These are phyloP conservation scores for Calonectria pteridis DNA, from an alignment of 2,329 filamentous ascomycete genomes.

Conservation along the genomic window DNA sequence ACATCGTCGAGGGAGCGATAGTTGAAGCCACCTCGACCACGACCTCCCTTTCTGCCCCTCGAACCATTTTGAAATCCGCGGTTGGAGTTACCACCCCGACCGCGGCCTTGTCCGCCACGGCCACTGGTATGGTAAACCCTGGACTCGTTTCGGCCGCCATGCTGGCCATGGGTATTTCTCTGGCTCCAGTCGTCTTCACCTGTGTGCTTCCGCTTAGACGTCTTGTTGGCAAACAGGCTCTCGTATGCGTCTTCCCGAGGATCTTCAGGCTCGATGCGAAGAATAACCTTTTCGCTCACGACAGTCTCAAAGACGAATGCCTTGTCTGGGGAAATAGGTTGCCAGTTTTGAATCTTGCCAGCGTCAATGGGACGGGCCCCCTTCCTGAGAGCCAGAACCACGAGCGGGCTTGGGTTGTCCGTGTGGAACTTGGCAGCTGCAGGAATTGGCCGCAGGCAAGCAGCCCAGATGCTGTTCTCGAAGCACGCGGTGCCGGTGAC, in stretches of 20 bases:
- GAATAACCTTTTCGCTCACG: conserved; percentile 87
- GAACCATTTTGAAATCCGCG: conserved; percentile 55
- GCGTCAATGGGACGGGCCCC: conserved; percentile 84
- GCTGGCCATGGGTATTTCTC: conserved; percentile 49
- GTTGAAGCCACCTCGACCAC: conserved; percentile 60
- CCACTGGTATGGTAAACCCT: conserved; percentile 59
- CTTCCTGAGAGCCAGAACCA: conserved; percentile 85
- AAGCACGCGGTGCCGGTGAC: conserved; percentile 80
- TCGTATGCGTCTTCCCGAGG: conserved; percentile 73
- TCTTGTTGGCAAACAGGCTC: conserved; percentile 70
- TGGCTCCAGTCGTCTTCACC: conserved; percentile 59
- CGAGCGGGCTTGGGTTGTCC: conserved; percentile 81
- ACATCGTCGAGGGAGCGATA: conserved; percentile 79
- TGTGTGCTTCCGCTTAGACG: conserved; percentile 69
- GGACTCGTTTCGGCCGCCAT: conserved; percentile 55
- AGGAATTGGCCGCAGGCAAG: conserved; percentile 79
- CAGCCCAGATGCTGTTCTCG: conserved; percentile 90
- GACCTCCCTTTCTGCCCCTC: conserved; percentile 56
- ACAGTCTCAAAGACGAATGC: conserved; percentile 83
- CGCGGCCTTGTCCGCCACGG: conserved; percentile 53
- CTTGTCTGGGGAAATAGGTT: conserved; percentile 77
- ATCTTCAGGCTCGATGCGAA: conserved; percentile 83
- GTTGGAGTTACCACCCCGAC: conserved; percentile 51
- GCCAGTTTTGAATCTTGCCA: conserved; percentile 85
- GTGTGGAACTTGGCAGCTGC: conserved; percentile 78